phyloP scores from a whole-genome alignment of 1,284 basidiomycete genomes.

The Crepidotus sp. region DNA sequence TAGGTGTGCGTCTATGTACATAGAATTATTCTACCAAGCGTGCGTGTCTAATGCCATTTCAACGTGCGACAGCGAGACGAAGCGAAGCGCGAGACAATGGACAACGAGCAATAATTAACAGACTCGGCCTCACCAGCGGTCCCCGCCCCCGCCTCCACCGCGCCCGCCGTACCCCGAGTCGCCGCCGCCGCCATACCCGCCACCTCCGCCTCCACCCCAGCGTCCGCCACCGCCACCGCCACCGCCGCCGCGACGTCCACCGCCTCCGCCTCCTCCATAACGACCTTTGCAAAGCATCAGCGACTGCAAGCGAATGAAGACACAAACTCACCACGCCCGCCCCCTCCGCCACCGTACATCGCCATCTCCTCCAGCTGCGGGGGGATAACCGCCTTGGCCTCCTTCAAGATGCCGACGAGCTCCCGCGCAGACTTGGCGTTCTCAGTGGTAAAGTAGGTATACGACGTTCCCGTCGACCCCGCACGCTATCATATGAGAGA shows the following conservation, averaged over 20 bases:
- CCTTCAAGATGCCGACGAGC: constrained; percentile 79
- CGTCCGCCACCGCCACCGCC: constrained; percentile 34
- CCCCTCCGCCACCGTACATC: constrained; percentile 73
- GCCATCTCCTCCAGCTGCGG: constrained; percentile 92
- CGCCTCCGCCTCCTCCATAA: constrained; percentile 41
- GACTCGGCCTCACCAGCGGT: constrained; percentile 29
- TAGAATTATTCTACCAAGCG: constrained; percentile 8
- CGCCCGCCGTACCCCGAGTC: constrained; percentile 31
- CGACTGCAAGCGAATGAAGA: constrained; percentile 1
- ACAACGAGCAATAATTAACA: constrained; percentile 1
- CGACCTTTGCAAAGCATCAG: constrained; percentile 36
- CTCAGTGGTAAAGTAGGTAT: constrained; percentile 94
- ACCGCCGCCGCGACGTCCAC: constrained; percentile 40
- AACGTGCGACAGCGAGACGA: constrained; percentile 16
- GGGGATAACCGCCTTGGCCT: constrained; percentile 85
- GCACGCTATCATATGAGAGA: constrained; percentile 50
- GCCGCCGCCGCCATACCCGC: constrained; percentile 28
- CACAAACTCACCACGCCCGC: constrained; percentile 52
- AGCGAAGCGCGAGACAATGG: constrained; percentile 15
- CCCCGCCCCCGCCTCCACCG: constrained; percentile 28
- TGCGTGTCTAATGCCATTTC: constrained; percentile 13
- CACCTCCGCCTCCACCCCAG: constrained; percentile 29
- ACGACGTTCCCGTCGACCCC: constrained; percentile 84
- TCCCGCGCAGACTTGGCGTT: constrained; percentile 94
- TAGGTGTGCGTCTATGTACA: constrained; percentile 8